Evolutionary conservation across 148 eudicot species (phyloP), one percentile per base, ranked within the genome.

Genomic region (Arctostaphylos glauca): DNA sequence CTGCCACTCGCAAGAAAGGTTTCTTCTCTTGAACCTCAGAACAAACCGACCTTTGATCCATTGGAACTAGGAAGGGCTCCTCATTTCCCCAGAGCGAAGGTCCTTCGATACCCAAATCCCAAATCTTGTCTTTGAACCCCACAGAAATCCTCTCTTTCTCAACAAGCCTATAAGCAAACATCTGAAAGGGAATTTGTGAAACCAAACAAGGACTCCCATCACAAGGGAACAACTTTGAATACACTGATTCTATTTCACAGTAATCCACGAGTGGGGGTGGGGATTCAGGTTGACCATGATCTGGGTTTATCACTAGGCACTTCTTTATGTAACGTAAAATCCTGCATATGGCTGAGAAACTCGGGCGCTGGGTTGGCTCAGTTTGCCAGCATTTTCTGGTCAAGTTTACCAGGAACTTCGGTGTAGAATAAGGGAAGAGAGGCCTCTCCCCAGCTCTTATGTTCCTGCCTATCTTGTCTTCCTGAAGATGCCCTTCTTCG

Each of bases 371-470:
- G 71, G 31, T 56, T 9, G 95, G 93, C n/a, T 90, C 88, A 12
- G 86, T 60, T 72, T 92, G 92, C 95, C 95, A 92, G 79, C 95
- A 92, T 76, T 74, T 91, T 81, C 80, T 89, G 18, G 89, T 91
- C 73, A 92, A 71, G 76, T 85, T 83, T 38, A 85, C 90, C 16
- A 92, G 89, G 84, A 81, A 89, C 82, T 91, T 92, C 0, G 95
- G 92, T 54, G 91, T 83, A n/a, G 91, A 84, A 78, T 84, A 88
- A 0, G 95, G 93, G 60, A 92, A 92, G 18, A 92, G 83, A 59
- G 95, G 95, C 76, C 95, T 85, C 83, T 85, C 92, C 9, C 94
- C 94, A 19, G 90, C 90, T 73, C 89, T 87, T 77, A 92, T 92
- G 81, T 91, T 92, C 38, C 93, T 79, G 78, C 87, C 86, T 91